These are phyloP conservation scores for Zizania palustris DNA, from an alignment of 202 grass and related monocot genomes.

Conservation along the genomic window DNA sequence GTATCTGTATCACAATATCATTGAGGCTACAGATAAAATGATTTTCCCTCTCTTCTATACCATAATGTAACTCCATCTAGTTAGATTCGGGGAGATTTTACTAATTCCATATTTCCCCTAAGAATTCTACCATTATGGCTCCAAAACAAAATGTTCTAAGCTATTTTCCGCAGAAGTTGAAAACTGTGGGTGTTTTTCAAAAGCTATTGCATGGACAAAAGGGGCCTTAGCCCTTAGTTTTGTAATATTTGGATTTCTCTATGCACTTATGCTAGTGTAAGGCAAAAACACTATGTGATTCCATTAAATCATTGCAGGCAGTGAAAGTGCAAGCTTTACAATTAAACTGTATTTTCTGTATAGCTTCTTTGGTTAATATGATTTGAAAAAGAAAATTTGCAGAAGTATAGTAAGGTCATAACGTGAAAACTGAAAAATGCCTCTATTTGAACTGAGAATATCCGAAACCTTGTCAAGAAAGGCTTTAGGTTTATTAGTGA, in stretches of 20 bases:
- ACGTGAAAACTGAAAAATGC: no score
- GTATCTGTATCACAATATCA: not conserved
- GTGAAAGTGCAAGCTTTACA: slow-evolving; percentile 25
- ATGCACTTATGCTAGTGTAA: slow-evolving; percentile 2
- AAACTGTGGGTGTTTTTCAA: not conserved
- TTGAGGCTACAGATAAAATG: not conserved
- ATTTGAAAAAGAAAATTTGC: slow-evolving; percentile 26
- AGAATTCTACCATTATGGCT: not conserved
- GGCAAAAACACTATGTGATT: slow-evolving; percentile 3
- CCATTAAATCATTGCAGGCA: slow-evolving; percentile 25
- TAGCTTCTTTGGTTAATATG: slow-evolving; percentile 18
- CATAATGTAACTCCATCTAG: not conserved
- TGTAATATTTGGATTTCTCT: slow-evolving; percentile 24
- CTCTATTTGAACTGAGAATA: not conserved
- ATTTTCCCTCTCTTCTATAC: not conserved
- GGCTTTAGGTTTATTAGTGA: slow-evolving; percentile 9
- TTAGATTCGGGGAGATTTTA: not conserved
- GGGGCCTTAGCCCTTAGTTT: slow-evolving; percentile 3
- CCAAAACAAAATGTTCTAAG: not conserved
- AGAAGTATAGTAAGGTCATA: not conserved
- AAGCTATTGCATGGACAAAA: not conserved
- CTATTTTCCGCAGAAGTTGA: not conserved
- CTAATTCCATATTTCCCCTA: not conserved
- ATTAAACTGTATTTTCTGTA: slow-evolving; percentile 23
- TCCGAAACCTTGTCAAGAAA: slow-evolving; percentile 3